Base-by-base conservation (phyloP, 2,329 filamentous ascomycete species). In the Neonectria faginata region DNA sequence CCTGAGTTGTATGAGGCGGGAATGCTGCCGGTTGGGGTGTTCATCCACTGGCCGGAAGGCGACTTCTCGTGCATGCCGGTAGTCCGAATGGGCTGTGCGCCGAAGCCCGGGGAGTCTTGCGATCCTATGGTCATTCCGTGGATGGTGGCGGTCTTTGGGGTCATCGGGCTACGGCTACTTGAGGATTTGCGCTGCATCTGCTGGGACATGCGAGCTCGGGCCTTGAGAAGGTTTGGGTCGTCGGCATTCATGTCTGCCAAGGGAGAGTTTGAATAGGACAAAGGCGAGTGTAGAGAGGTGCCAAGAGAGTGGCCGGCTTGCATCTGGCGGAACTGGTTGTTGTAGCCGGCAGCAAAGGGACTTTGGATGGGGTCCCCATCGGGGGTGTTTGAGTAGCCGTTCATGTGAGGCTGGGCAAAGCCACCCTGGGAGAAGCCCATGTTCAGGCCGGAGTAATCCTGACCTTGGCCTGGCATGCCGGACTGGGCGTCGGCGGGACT, bases 311-410 rank as follows among this genome's bases (percentile, higher is more conserved):
- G 84, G 16, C 84, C 83, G 75, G 86, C 84, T 75, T 89, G 86
- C 73, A 91, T 89, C 63, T 88, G 87, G 48, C 91, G 88, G 77
- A 93, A 97, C 69, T 94, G 92, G 74, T 92, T 91, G 79, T 90
- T 91, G 82, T 94, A 96, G 75, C 87, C 89, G 71, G 91, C 88
- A 45, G 92, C 87, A 74, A 94, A 97, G 0, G 95, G 95, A 73
- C 94, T 97, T 75, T 97, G 92, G 65, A 97, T 95, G 6, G 95
- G 94, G 57, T 93, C 91, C 57, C 93, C 93, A 66, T 98, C 95
- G 3, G 95, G 94, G 2, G 94, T 97, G 77, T 92, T 93, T 20
- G 95, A 97, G 79, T 92, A 98, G 66, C 93, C 89, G 74, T 92
- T 91, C 75, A 93, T 89, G 62, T 91, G 89, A 52, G 86, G 82